These are phyloP conservation scores for Saccharomyces pastorianus DNA, from an alignment of 1,139 yeast species.

Conservation along the genomic window DNA sequence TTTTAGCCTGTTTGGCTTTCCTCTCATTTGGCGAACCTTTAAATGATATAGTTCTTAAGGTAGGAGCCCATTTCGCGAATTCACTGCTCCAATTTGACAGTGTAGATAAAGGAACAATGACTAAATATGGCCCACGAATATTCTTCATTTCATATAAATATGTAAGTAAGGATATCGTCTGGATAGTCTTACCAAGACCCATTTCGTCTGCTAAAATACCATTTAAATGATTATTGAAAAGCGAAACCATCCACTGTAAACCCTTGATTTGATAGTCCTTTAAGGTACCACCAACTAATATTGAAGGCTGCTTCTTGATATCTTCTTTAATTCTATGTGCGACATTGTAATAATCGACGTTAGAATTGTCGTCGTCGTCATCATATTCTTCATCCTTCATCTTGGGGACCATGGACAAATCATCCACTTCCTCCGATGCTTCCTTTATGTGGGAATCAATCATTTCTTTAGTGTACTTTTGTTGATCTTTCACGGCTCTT, in stretches of 20 bases:
- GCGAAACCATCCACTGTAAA: constrained; percentile 95
- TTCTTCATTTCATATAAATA: constrained; percentile 64
- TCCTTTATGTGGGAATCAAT: constrained; percentile 41
- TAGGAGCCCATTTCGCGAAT: constrained; percentile 83
- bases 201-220: constrained; percentile 94
- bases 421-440: constrained; percentile 31
- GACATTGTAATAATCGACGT: constrained; percentile 68
- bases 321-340: constrained; percentile 69
- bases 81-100: constrained; percentile 80
- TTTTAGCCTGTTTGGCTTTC: constrained; percentile 53
- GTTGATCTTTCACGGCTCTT: constrained; percentile 70
- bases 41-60: constrained; percentile 56
- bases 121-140: constrained; percentile 62
- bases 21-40: constrained; percentile 71
- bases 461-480: constrained; percentile 34
- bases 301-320: constrained; percentile 53
- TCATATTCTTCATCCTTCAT: constrained; percentile 26
- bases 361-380: constrained; percentile 48
- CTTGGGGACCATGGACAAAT: constrained; percentile 29
- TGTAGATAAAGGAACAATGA: constrained; percentile 77
- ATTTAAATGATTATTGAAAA: constrained; percentile 84
- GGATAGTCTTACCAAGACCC: constrained; percentile 89
- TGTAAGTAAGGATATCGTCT: constrained; percentile 68
- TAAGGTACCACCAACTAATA: constrained; percentile 76
- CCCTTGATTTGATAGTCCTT: constrained; percentile 94